These are phyloP conservation scores for Calonectria hongkongensis DNA, from an alignment of 2,329 filamentous ascomycete genomes.

Conservation along the genomic window DNA sequence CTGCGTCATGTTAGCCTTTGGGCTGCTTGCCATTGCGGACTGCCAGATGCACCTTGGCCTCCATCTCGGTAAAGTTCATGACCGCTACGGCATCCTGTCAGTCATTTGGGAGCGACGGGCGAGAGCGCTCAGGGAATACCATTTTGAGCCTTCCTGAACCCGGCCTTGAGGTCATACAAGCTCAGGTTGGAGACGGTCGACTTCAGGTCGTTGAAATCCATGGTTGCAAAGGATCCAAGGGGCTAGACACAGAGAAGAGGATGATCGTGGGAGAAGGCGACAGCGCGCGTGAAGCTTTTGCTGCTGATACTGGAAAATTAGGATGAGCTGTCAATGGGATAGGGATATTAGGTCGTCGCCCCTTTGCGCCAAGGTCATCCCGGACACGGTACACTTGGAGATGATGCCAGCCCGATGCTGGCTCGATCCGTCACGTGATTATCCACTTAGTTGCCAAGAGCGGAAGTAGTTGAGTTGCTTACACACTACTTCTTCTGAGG, in stretches of 20 bases:
- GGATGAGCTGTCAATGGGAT: slow-evolving; percentile 39
- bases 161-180: slow-evolving; percentile 95
- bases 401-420: slow-evolving; percentile 41
- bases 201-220: slow-evolving; percentile 91
- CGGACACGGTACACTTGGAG: slow-evolving; percentile 54
- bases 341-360: slow-evolving; percentile 47
- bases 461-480: slow-evolving; percentile 1
- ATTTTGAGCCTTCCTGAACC: slow-evolving; percentile 97
- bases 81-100: slow-evolving; percentile 78
- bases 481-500: background rate
- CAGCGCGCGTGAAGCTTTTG: slow-evolving; percentile 32
- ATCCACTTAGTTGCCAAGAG: slow-evolving; percentile 19
- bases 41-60: slow-evolving; percentile 74
- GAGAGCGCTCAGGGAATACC: slow-evolving; percentile 70
- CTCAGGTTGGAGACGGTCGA: slow-evolving; percentile 93
- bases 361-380: slow-evolving; percentile 53
- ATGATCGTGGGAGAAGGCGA: slow-evolving; percentile 10
- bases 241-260: slow-evolving; percentile 36
- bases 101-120: slow-evolving; percentile 44
- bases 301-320: slow-evolving; percentile 40
- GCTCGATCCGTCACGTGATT: slow-evolving; percentile 41
- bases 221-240: slow-evolving; percentile 64
- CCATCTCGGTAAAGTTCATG: slow-evolving; percentile 99
- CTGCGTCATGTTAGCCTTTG: slow-evolving; percentile 64
- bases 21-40: slow-evolving; percentile 25